Evolutionary conservation across 2,329 filamentous ascomycete species (phyloP), one percentile per base, ranked within the genome.

Genomic region (Diplodia intermedia): DNA sequence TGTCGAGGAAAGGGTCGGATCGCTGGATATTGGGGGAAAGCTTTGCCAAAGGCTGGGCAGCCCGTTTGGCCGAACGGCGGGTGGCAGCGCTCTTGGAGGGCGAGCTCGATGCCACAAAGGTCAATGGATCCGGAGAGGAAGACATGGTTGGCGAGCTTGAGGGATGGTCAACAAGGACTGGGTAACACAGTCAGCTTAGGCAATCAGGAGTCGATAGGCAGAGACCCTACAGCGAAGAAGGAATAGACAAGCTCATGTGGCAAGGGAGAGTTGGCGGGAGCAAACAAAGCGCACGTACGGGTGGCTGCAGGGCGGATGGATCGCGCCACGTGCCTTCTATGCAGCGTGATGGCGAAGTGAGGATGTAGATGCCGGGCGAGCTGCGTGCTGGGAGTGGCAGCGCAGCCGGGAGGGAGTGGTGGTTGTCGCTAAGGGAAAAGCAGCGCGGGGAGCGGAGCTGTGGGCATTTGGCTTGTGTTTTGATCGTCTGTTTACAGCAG

Each of bases 91-190:
- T 56, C 33, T 67, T 67, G 3, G 54, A 14, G 1, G 65, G 55
- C 36, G 66, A 62, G 66, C 66, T 67, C 14, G 36, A 38, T 11
- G 66, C 38, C 3, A 62, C 23, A 36, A 75, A 69, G 56, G 72
- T 72, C 52, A 80, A 73, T 26, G 78, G 78, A 66, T 80, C 78
- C 47, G 78, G 78, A 62, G 77, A 79, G 6, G 78, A 79, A 40
- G 66, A 67, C 52, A 66, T 56, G 31, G 9, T n/a, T 18, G 12
- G 15, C 26, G 15, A 12, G 12, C 40, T 50, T 26, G 26, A 26
- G 3, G 26, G 26, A 26, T 26, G 2, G 26, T 26, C 4, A 26
- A 26, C 26, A 26, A 26, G 26, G 4, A 26, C 26, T 26, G 26
- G 26, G 26, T 26, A 4, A 26, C 26, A 4, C 20, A 2, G 55